Conservation (phyloP, 2,329 filamentous ascomycete species). For the Fusarium stilboides region DNA sequence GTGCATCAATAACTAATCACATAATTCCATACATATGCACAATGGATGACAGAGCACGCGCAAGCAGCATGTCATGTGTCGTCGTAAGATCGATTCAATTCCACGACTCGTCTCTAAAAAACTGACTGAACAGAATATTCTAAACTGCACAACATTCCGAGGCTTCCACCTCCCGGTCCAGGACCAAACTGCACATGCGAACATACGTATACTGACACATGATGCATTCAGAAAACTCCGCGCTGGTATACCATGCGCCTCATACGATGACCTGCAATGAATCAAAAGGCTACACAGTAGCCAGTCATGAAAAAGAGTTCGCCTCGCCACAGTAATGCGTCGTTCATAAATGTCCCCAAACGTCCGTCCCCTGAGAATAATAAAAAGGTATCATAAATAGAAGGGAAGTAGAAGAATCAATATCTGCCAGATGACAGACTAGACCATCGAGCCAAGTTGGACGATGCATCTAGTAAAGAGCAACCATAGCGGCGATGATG, state of each 20-base stretch:
- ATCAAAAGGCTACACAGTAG: slow-evolving; percentile 44
- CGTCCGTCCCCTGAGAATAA: slow-evolving; percentile 51
- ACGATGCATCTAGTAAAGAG: slow-evolving; percentile 52
- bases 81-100: slow-evolving; percentile 14
- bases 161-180: slow-evolving; percentile 37
- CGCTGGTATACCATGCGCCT: slow-evolving; percentile 46
- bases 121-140: slow-evolving; percentile 23
- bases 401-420: slow-evolving; percentile 30
- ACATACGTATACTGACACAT: slow-evolving; percentile 26
- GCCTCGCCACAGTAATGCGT: slow-evolving; percentile 34
- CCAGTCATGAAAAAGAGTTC: slow-evolving; percentile 34
- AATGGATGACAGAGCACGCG: not conserved
- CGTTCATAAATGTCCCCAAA: slow-evolving; percentile 47
- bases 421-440: slow-evolving; percentile 2
- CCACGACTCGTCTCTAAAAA: slow-evolving; percentile 9
- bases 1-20: slow-evolving; percentile 8
- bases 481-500: slow-evolving; percentile 58
- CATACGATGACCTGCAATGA: slow-evolving; percentile 47
- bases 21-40: not conserved
- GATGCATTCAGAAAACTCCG: slow-evolving; percentile 47
- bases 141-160: slow-evolving; percentile 39
- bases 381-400: slow-evolving; percentile 43
- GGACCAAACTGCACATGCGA: slow-evolving; percentile 29
- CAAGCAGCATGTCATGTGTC: slow-evolving; percentile 1
- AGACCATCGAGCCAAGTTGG: slow-evolving; percentile 16